A percentile compares a stretch with the other conserved stretches of the same genome.
phyloP scores from a whole-genome alignment of 1,284 basidiomycete genomes.

The Trichosporon sp. region DNA sequence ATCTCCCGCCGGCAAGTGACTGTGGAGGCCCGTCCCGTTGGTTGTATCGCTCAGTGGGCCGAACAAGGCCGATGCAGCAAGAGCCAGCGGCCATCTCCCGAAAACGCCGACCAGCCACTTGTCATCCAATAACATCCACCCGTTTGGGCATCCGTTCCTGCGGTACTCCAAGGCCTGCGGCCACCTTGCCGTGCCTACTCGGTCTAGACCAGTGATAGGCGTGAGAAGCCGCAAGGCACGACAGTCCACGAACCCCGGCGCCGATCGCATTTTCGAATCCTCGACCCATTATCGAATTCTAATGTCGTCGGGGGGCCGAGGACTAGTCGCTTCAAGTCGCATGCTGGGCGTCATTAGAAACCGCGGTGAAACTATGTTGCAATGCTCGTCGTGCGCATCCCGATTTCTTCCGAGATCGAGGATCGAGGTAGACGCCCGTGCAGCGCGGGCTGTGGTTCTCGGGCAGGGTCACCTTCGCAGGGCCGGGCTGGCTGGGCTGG shows the following conservation, averaged over 20 bases:
- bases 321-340: not conserved
- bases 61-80: not conserved
- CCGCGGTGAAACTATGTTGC: constrained; percentile 4
- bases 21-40: constrained; percentile 17
- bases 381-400: not conserved
- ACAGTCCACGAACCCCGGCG: not conserved
- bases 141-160: no score
- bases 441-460: not conserved
- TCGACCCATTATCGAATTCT: not conserved
- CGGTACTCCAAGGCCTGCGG: not conserved
- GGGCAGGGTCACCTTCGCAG: not conserved
- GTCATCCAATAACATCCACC: not conserved
- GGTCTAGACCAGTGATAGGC: not conserved
- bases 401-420: constrained; percentile 3
- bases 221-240: not conserved
- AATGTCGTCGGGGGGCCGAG: not conserved
- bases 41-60: not conserved
- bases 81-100: not conserved
- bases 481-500: no score
- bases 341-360: not conserved
- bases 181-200: not conserved
- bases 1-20: constrained; percentile 18
- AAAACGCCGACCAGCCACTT: not conserved
- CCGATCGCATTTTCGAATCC: constrained; percentile 13
- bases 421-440: not conserved